Base-by-base conservation (phyloP, 345 rosid species). In the Lepidium aucheri region DNA sequence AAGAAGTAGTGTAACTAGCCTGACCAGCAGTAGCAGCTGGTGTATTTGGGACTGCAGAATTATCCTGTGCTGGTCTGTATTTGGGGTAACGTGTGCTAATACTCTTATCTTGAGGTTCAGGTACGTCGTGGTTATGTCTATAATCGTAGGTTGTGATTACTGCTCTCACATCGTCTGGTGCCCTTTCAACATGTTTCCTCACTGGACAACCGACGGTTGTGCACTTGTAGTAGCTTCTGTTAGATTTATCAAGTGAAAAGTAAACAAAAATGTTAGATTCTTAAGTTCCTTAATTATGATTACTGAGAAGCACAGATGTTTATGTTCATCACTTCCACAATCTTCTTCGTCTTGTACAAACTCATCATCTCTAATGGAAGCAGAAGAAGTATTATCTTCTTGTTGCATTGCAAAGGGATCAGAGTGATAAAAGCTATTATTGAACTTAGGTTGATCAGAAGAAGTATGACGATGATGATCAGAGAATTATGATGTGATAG, bases 191-290 rank as follows among this genome's bases (percentile, higher is more conserved):
- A 66, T 90, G 96, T 53, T 93, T 93, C 39, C 98, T 83, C 54
- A 93, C 98, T 0, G 95, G 89, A 75, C 99, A 94, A 47, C 87
- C 92, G 9, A 63, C n/a, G 28, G 76, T 83, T 26, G 99, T 94
- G 63, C 99, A 94, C 75, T 94, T 90, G 82, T 94, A 94, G 77
- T 94, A 94, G 85, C 98, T 93, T 90, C 98, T 92, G 73, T 41
- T 65, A 65, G 47, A 50, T 43, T 22, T 2, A 20, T 20, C 55
- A 65, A 34, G 14, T 18, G 16, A 10, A 32, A 50, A 28, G 39
- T 44, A 54, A 46, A 47, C 16, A 9, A 9, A 51, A 54, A 24
- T 3, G 53, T 64, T 30, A 63, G 70, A 40, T 56, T 47, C 20
- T 40, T 40, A 14, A 24, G 26, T 39, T 11, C 15, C 52, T 70